A percentile compares a stretch with the other conserved stretches of the same genome.
Evolutionary conservation across 78 protist genomes (phyloP).

Genomic region (slime mould (Dictyostelium discoideum)): dicty_2.7 NC_007091.3:1400001-1400500

Average conservation of each 20-base stretch:
- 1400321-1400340: constrained; percentile 16
- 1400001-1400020: constrained; percentile 55
- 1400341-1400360: neutral
- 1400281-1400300: constrained; percentile 39
- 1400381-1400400: constrained; percentile 21
- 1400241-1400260: constrained; percentile 3
- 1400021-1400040: constrained; percentile 30
- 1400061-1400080: constrained; percentile 41
- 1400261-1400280: constrained; percentile 26
- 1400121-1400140: constrained; percentile 59
- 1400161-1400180: constrained; percentile 29
- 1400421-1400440: constrained; percentile 4
- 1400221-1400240: constrained; percentile 16
- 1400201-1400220: constrained; percentile 55
- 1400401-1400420: constrained; percentile 50
- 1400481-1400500: neutral
- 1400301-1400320: constrained; percentile 35
- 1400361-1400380: constrained; percentile 44
- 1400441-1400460: constrained; percentile 35
- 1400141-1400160: constrained; percentile 33
- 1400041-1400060: constrained; percentile 65
- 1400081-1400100: constrained; percentile 57
- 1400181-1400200: constrained; percentile 36
- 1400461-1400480: neutral
- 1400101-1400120: constrained; percentile 31